Percentiles rank a stretch among this genome's conserved stretches.
phyloP scores from a whole-genome alignment of 768 basidiomycete genomes.

The Lentinula guzmanii region DNA sequence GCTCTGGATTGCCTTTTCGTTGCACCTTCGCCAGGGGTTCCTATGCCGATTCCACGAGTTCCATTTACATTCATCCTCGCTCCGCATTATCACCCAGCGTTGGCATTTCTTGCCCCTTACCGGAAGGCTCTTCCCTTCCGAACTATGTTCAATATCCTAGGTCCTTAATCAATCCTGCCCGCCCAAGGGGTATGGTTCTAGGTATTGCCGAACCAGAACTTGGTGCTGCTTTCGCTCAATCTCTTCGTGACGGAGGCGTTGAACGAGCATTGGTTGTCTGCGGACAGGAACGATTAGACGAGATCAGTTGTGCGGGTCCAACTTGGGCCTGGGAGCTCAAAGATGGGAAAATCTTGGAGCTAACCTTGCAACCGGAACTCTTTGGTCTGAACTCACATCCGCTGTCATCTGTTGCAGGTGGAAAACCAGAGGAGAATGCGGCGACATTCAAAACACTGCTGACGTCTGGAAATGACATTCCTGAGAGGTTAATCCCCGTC shows the following conservation, averaged over 20 bases:
- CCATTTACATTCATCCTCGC: slow-evolving; percentile 94
- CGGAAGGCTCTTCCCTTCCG: slow-evolving; percentile 88
- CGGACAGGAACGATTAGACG: slow-evolving; percentile 86
- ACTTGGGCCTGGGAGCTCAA: slow-evolving; percentile 82
- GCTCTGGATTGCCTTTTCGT: slow-evolving; percentile 76
- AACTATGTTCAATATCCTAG: slow-evolving; percentile 94
- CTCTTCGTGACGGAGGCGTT: slow-evolving; percentile 71
- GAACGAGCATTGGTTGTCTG: slow-evolving; percentile 88
- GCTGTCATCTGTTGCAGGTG: slow-evolving; percentile 64
- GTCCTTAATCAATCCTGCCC: slow-evolving; percentile 87
- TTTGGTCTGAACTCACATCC: slow-evolving; percentile 78
- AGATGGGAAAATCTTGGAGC: slow-evolving; percentile 59
- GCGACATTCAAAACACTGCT: slow-evolving; percentile 63
- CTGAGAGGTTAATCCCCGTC: slow-evolving; percentile 54
- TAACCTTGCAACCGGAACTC: slow-evolving; percentile 56
- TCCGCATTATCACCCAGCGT: slow-evolving; percentile 85
- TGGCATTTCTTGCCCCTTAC: slow-evolving; percentile 77
- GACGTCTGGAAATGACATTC: slow-evolving; percentile 48
- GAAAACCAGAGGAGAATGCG: slow-evolving; percentile 76
- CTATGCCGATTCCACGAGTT: slow-evolving; percentile 53
- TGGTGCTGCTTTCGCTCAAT: slow-evolving; percentile 74
- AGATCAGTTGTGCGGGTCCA: slow-evolving; percentile 91
- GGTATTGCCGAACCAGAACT: slow-evolving; percentile 87
- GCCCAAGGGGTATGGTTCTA: slow-evolving; percentile 83
- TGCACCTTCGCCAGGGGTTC: slow-evolving; percentile 50